Percentiles rank a stretch among this genome's conserved stretches.
These are phyloP conservation scores for Claviceps pusilla DNA, from an alignment of 2,329 filamentous ascomycete species.

Conservation along the genomic window DNA sequence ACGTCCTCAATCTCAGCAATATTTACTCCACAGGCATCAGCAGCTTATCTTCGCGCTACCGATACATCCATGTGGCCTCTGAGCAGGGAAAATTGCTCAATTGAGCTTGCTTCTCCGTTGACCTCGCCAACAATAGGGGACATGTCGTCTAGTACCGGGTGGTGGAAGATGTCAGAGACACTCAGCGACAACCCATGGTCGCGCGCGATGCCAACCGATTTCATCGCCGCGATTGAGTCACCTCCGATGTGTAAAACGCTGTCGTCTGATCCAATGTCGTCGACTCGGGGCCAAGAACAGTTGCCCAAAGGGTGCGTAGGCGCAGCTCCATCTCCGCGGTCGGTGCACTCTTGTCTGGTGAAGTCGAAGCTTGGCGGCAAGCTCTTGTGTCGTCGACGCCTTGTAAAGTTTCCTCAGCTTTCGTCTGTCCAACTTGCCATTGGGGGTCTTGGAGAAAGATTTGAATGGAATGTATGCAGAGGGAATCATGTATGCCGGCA, in stretches of 20 bases:
- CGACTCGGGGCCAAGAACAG: constrained; percentile 3
- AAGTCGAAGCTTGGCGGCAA: not conserved
- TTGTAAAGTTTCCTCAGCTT: not conserved
- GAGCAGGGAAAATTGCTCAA: not conserved
- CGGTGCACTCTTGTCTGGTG: not conserved
- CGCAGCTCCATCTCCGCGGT: not conserved
- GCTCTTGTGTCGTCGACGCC: not conserved
- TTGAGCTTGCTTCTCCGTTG: not conserved
- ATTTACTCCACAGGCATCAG: constrained; percentile 2
- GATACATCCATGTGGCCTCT: not conserved
- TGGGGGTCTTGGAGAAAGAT: not conserved
- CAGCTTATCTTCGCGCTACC: not conserved
- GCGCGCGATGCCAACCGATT: constrained; percentile 18
- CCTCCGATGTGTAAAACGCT: constrained; percentile 33
- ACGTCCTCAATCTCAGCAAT: constrained; percentile 19
- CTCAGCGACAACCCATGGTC: constrained; percentile 21
- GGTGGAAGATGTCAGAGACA: constrained; percentile 27
- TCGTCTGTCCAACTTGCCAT: not conserved
- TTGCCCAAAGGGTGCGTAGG: constrained; percentile 3
- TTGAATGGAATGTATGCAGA: not conserved
- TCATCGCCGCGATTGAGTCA: constrained; percentile 32
- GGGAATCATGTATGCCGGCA: constrained; percentile 3
- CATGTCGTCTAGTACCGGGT: constrained; percentile 3
- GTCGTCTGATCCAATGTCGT: constrained; percentile 22
- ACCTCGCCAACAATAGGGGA: not conserved